Evolutionary conservation across 768 basidiomycete species (phyloP).

Genomic region (Leccinum ochraceum): DNA sequence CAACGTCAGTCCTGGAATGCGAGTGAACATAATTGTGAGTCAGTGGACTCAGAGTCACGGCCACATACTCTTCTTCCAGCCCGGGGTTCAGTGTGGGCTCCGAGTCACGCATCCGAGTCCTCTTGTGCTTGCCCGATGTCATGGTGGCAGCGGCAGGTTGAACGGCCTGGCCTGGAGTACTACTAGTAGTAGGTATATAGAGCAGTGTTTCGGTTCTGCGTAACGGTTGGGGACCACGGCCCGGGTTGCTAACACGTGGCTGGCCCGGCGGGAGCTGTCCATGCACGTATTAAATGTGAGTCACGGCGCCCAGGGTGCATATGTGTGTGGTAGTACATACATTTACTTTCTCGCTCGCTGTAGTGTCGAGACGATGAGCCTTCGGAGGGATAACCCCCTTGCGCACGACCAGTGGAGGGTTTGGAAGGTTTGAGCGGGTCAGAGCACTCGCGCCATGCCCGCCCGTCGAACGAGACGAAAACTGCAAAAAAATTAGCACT

Average conservation of each 20-base stretch:
- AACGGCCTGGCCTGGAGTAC: too few relatives aligned
- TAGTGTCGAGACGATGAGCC: neutral
- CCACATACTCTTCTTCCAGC: neutral
- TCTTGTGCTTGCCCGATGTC: neutral
- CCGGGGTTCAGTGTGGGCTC: neutral
- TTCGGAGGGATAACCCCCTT: neutral
- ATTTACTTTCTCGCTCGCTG: too few relatives aligned
- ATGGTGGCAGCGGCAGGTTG: too few relatives aligned
- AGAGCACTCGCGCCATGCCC: neutral
- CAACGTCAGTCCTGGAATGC: neutral
- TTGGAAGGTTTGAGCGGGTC: neutral
- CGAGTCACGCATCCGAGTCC: neutral
- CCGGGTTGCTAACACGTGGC: too few relatives aligned
- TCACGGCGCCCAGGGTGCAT: neutral
- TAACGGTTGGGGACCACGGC: neutral
- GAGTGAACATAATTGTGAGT: too few relatives aligned
- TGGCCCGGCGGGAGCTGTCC: neutral
- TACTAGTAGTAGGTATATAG: too few relatives aligned
- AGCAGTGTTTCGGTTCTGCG: neutral
- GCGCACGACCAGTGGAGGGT: neutral
- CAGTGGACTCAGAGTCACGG: neutral
- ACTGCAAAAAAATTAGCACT: neutral
- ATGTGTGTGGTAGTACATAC: too few relatives aligned
- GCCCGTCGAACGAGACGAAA: neutral
- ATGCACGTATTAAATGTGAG: neutral